Percentiles rank a stretch among this genome's conserved stretches.
Conservation (phyloP, 1,139 yeast genomes). For the Kodamaea sp. region DNA sequence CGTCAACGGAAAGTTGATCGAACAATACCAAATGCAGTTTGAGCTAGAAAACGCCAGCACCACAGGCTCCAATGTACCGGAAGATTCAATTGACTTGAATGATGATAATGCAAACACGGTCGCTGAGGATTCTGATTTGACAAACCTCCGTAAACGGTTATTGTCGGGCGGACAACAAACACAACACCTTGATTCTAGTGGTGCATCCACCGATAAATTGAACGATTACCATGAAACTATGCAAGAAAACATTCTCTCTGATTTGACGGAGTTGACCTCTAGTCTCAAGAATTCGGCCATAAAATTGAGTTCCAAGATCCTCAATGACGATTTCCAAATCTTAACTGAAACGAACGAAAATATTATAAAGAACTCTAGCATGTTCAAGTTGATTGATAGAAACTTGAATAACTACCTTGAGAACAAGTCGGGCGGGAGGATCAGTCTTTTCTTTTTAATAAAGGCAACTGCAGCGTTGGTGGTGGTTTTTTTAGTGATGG, state of each 20-base stretch:
- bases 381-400: slow-evolving; percentile 39
- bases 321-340: slow-evolving; percentile 37
- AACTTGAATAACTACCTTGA: slow-evolving; percentile 37
- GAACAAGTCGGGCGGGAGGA: slow-evolving; percentile 43
- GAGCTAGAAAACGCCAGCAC: slow-evolving; percentile 2
- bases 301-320: slow-evolving; percentile 33
- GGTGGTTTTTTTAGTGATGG: slow-evolving; percentile 29
- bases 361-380: slow-evolving; percentile 35
- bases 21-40: slow-evolving; percentile 11
- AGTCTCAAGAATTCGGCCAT: slow-evolving; percentile 40
- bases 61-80: not conserved
- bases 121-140: slow-evolving; percentile 19
- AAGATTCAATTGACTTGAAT: slow-evolving; percentile 2
- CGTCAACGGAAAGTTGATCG: slow-evolving; percentile 21
- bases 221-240: slow-evolving; percentile 45
- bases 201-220: slow-evolving; percentile 13
- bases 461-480: slow-evolving; percentile 28
- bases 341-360: slow-evolving; percentile 40
- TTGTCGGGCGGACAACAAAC: slow-evolving; percentile 26
- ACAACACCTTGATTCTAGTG: slow-evolving; percentile 14
- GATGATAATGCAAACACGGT: slow-evolving; percentile 5
- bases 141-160: slow-evolving; percentile 28
- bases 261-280: slow-evolving; percentile 38
- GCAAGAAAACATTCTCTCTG: slow-evolving; percentile 44
- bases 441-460: slow-evolving; percentile 37